Conservation (phyloP, 2,329 filamentous ascomycete species). For the Aspergillus fijiensis region DNA sequence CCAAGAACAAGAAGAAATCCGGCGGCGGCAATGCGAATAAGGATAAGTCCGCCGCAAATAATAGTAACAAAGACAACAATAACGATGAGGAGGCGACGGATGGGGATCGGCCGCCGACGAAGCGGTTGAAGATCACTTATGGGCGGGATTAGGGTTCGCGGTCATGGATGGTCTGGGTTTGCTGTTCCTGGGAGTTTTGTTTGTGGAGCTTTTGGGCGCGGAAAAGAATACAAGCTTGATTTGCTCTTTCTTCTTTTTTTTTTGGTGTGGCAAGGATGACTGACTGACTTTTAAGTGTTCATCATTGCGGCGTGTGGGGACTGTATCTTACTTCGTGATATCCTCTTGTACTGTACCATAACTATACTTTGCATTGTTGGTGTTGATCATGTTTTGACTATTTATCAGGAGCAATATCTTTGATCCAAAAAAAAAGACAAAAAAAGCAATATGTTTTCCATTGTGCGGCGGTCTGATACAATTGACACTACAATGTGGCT, state of each 20-base stretch:
- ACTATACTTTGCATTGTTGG: too few species aligned
- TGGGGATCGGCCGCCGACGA: conserved; percentile 39
- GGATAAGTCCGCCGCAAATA: conserved; percentile 19
- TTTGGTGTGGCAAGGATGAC: too few species aligned
- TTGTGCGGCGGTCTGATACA: neutral
- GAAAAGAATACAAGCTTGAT: neutral
- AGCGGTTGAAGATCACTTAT: conserved; percentile 49
- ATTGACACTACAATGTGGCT: neutral
- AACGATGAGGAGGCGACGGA: conserved; percentile 36
- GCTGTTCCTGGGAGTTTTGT: conserved; percentile 5
- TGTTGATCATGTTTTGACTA: neutral
- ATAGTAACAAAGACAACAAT: conserved; percentile 11
- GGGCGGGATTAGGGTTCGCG: conserved; percentile 36
- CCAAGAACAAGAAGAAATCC: conserved; percentile 45
- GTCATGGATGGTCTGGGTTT: conserved; percentile 2
- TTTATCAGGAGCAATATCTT: neutral
- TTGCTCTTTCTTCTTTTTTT: neutral
- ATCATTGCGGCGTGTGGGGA: neutral
- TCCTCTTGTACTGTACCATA: conserved; percentile 7
- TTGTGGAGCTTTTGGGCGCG: neutral
- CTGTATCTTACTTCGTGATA: conserved; percentile 6
- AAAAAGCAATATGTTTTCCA: neutral
- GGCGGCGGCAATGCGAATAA: conserved; percentile 11
- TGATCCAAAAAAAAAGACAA: too few species aligned
- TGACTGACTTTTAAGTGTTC: neutral